phyloP scores from a whole-genome alignment of 106 monocot genomes.

The Platanthera guangdongensis region DNA sequence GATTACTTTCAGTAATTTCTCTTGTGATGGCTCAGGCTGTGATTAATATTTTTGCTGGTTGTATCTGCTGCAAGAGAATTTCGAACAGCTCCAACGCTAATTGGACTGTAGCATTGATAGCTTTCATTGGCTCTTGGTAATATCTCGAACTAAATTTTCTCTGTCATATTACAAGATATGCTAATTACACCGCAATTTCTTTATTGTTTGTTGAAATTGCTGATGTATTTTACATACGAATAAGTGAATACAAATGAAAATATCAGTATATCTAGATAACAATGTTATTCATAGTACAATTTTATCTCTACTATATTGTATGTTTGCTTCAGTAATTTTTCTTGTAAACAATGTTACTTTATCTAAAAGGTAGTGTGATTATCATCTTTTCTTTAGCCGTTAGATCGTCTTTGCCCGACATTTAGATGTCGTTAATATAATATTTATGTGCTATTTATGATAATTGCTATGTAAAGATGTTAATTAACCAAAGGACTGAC shows the following conservation, averaged over 20 bases:
- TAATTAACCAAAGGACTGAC: no score
- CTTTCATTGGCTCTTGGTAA: conserved; percentile 84
- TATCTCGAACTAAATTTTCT: conserved; percentile 2
- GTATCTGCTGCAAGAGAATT: conserved; percentile 76
- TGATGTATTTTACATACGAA: neutral
- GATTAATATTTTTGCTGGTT: conserved; percentile 71
- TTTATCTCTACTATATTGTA: no score
- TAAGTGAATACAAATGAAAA: neutral
- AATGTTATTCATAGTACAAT: no score
- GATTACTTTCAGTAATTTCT: conserved; percentile 47
- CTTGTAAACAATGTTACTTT: no score
- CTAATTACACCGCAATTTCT: neutral
- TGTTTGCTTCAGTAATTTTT: no score
- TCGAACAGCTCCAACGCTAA: conserved; percentile 31
- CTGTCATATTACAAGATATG: neutral
- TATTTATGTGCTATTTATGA: no score
- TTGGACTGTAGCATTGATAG: conserved; percentile 52
- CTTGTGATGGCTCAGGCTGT: conserved; percentile 65
- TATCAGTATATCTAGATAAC: no score
- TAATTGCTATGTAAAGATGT: no score
- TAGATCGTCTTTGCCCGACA: no score
- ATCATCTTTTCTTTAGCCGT: no score
- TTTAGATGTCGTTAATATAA: no score
- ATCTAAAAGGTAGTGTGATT: no score
- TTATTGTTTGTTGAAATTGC: neutral